Evolutionary conservation across 2,329 filamentous ascomycete species (phyloP).

Genomic region (Pseudopithomyces maydicus): DNA sequence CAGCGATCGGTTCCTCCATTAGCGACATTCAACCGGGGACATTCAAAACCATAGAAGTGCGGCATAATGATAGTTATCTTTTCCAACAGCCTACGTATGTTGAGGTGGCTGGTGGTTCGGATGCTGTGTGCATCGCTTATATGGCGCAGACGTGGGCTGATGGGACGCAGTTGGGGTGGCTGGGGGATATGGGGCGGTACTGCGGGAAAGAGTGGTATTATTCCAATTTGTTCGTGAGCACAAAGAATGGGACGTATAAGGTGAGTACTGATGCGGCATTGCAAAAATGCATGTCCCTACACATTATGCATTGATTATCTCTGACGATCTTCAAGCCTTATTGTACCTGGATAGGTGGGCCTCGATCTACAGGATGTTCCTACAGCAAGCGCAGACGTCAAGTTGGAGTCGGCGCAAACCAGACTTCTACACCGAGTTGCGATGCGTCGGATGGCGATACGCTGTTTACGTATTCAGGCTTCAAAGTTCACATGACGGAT

Average conservation of each 20-base stretch:
- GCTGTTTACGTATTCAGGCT: slow-evolving; percentile 4
- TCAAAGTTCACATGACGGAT: slow-evolving; percentile 7
- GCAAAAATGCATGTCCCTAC: too few relatives aligned
- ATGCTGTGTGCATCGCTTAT: slow-evolving; percentile 19
- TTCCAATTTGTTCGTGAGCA: slow-evolving; percentile 6
- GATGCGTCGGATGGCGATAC: not conserved
- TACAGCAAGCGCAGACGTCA: slow-evolving; percentile 1
- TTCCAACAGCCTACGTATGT: slow-evolving; percentile 10
- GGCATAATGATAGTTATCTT: not conserved
- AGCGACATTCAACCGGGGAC: not conserved
- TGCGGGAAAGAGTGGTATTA: slow-evolving; percentile 10
- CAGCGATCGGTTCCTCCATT: not conserved
- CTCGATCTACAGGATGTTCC: not conserved
- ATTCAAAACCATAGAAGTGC: not conserved
- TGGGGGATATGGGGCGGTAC: slow-evolving; percentile 14
- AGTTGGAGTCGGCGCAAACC: not conserved
- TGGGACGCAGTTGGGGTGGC: slow-evolving; percentile 12
- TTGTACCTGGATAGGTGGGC: slow-evolving; percentile 9
- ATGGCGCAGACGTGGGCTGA: slow-evolving; percentile 17
- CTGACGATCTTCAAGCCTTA: not conserved
- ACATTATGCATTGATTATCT: too few relatives aligned
- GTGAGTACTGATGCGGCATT: too few relatives aligned
- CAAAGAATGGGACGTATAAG: slow-evolving; percentile 7
- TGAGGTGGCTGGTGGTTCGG: slow-evolving; percentile 5
- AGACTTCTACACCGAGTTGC: not conserved